A percentile compares a stretch with the other conserved stretches of the same genome.
These are phyloP conservation scores for Atkinsonella hypoxylon DNA, from an alignment of 2,329 filamentous ascomycete species.

Conservation along the genomic window DNA sequence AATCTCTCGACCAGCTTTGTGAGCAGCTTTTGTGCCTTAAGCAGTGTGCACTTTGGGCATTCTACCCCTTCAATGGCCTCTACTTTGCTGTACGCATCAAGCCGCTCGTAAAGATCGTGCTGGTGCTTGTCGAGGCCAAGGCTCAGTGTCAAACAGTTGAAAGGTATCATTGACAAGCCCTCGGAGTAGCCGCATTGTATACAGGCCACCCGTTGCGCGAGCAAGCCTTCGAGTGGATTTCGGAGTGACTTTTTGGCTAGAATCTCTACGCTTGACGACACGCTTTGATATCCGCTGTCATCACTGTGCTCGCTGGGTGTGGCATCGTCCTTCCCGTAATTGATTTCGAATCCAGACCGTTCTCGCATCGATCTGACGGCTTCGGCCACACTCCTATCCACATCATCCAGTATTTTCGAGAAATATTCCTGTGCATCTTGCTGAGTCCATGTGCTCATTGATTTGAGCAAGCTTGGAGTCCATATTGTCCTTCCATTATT, in stretches of 20 bases:
- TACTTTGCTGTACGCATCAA: conserved; percentile 75
- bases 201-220: conserved; percentile 83
- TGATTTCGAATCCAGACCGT: conserved; percentile 27
- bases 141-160: conserved; percentile 84
- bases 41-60: conserved; percentile 79
- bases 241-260: conserved; percentile 30
- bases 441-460: conserved; percentile 89
- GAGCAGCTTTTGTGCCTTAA: conserved; percentile 41
- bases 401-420: conserved; percentile 73
- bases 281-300: conserved; percentile 45
- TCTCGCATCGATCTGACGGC: conserved; percentile 22
- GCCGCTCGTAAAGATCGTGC: conserved; percentile 64
- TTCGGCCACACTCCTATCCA: conserved; percentile 63
- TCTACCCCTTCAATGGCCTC: conserved; percentile 84
- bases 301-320: conserved; percentile 38
- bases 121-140: conserved; percentile 50
- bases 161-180: conserved; percentile 79
- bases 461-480: conserved; percentile 73
- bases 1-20: conserved; percentile 32
- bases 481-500: conserved; percentile 70
- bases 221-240: conserved; percentile 78
- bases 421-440: conserved; percentile 98
- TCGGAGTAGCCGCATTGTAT: conserved; percentile 76
- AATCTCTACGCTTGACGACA: conserved; percentile 25
- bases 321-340: conserved; percentile 28